Base-by-base conservation (phyloP, 169 alveolate genomes). In the Plasmodium chabaudi region DNA sequence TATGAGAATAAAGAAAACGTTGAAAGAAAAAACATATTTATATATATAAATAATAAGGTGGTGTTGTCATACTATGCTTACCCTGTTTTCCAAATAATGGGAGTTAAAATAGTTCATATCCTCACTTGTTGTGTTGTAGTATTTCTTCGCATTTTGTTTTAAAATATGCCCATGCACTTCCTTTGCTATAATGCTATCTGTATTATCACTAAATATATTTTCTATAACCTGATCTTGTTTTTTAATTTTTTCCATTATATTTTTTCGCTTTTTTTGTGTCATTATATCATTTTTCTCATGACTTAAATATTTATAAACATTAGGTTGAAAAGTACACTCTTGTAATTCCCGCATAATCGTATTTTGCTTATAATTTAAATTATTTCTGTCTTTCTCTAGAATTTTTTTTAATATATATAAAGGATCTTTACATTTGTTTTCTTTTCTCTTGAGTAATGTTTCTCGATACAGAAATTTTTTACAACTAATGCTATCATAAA, bases 291-390 rank as follows among this genome's bases (percentile, higher is more conserved):
- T 44, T 47, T 39, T 17, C 23, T 82, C 74, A 25, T 9, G 65
- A 17, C 53, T 72, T 70, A 82, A 61, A 67, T 53, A 82, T 27
- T 68, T 82, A 10, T 55, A 44, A 68, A 82, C 34, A 51, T 82
- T 82, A 13, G 90, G 90, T 27, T 82, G 90, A 69, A 82, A 82
- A 5, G 90, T 82, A 60, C 84, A 82, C 25, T 17, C 27, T 12
- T 64, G 42, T 15, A 82, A 21, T 53, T 82, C 90, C 3, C 25
- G 23, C 1, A 55, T n/a, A 44, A 70, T 47, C 2, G 34, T 9
- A 44, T 60, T 47, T 0, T 68, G 25, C n/a, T 67, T 42, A 42
- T 68, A 59, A 25, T 27, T 19, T 56, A 61, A 59, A 27, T 12
- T 39, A n/a, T 9, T 68, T 15, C 7, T 25, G 67, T 82, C 90